Evolutionary conservation across 2,329 filamentous ascomycete genomes (phyloP).

Genomic region (Emergomyces orientalis): DNA sequence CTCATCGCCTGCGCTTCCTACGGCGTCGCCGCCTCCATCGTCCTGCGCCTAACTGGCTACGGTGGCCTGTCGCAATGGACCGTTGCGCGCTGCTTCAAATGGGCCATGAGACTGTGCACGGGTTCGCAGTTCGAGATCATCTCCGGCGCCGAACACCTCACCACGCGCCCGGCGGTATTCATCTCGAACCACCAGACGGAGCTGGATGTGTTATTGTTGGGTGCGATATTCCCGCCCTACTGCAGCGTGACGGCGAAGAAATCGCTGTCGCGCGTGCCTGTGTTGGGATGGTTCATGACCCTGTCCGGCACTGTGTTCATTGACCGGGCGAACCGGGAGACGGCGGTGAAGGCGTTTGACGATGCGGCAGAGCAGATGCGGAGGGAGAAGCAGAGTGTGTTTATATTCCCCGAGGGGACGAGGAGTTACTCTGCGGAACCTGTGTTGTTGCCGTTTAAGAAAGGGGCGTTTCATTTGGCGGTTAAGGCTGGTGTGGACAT

Average conservation of each 20-base stretch:
- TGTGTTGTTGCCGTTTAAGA: slow-evolving; percentile 88
- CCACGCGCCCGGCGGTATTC: slow-evolving; percentile 74
- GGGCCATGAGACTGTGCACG: slow-evolving; percentile 62
- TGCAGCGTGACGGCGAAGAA: slow-evolving; percentile 91
- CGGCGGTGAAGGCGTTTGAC: slow-evolving; percentile 75
- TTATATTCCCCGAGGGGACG: slow-evolving; percentile 67
- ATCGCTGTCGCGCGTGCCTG: slow-evolving; percentile 65
- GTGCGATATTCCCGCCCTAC: slow-evolving; percentile 78
- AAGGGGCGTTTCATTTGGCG: slow-evolving; percentile 93
- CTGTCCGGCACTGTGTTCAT: slow-evolving; percentile 90
- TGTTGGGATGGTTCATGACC: slow-evolving; percentile 91
- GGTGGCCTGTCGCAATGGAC: slow-evolving; percentile 79
- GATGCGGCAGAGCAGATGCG: slow-evolving; percentile 74
- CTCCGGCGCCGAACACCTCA: slow-evolving; percentile 56
- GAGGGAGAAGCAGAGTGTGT: slow-evolving; percentile 51
- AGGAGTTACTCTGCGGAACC: slow-evolving; percentile 79
- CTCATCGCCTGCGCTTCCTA: slow-evolving; percentile 51
- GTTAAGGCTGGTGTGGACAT: slow-evolving; percentile 90
- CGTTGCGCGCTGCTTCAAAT: slow-evolving; percentile 68
- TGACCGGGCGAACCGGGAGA: slow-evolving; percentile 74
- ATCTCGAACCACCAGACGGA: slow-evolving; percentile 95
- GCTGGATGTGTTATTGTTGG: slow-evolving; percentile 87
- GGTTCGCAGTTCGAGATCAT: slow-evolving; percentile 68
- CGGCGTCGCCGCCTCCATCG: slow-evolving; percentile 64
- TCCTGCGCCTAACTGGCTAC: slow-evolving; percentile 61